A percentile compares a stretch with the other conserved stretches of the same genome.
These are phyloP conservation scores for Nicotiana benthamiana DNA, from an alignment of 257 asterid genomes.

Conservation along the genomic window DNA sequence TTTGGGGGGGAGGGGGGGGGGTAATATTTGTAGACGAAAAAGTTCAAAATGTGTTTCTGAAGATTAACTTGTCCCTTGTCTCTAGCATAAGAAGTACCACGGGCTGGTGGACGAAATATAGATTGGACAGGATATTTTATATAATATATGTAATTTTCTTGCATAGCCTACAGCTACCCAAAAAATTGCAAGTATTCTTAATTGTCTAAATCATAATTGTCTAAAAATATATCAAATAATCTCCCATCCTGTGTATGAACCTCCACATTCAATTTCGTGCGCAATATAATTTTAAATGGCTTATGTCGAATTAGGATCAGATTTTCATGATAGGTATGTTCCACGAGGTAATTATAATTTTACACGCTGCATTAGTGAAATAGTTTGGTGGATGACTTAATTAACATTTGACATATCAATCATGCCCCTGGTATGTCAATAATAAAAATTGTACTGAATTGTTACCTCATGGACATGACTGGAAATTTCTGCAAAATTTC, in stretches of 20 bases:
- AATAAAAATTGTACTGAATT: neutral
- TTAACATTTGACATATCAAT: neutral
- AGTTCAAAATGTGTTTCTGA: neutral
- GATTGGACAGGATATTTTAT: neutral
- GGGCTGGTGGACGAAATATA: neutral
- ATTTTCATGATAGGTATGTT: neutral
- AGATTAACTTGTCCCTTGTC: neutral
- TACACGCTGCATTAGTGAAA: neutral
- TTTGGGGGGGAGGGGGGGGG: neutral
- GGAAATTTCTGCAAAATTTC: neutral
- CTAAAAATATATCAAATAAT: neutral
- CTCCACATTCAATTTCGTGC: neutral
- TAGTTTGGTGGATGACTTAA: neutral
- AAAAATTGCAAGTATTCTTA: neutral
- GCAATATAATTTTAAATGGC: neutral
- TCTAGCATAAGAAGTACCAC: neutral
- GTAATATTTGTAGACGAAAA: neutral
- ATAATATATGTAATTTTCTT: neutral
- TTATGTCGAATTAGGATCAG: neutral
- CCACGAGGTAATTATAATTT: neutral
- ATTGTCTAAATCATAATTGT: neutral
- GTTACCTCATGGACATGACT: neutral
- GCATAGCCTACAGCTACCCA: neutral
- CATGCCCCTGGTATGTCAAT: neutral
- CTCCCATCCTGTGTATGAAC: neutral